Evolutionary conservation across 768 basidiomycete species (phyloP), one percentile per base, ranked within the genome.

Genomic region (Collybia sp.): DNA sequence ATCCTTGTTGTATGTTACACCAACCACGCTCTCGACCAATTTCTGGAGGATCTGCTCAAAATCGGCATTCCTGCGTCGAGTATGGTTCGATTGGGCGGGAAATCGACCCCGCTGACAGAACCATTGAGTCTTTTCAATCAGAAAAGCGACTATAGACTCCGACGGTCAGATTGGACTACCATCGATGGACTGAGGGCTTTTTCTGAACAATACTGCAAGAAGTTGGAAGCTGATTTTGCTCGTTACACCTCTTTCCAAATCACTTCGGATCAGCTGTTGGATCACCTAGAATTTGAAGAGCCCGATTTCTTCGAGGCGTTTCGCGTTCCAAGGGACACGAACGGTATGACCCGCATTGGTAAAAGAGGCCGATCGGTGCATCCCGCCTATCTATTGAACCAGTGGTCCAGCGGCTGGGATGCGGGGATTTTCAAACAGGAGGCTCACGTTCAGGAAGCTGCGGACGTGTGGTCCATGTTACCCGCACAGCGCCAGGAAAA

Each of bases 1-100:
- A 84, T 88, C 17, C 73, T 87, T 3, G 82, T 86, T 1, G 79
- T 84, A 13, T 85, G 83, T 51, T 86, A 78, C 50, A 88, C 85
- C 1, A 88, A 88, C 47, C 85, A 88, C 38, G 85, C 85, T 0
- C 72, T 88, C 0, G 85, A 87, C 49, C 79, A 85, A 42, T 82
- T 88, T 45, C 68, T 88, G 3, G 75, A 78, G 17, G 77, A 81
- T 44, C 71, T 88, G 2, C 56, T 86, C 2, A 68, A 71, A 15
- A 79, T 80, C 25, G 83, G 80, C 0, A 83, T 88, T 2, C 72
- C 76, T 1, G 36, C 49, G 0, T 9, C 37, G 0, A 66, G 59
- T 25, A 76, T 88, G 43, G 76, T 85, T 30, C 75, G 85, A 0
- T 63, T 87, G 0, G 76, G 76, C 5, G 74, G 83, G 9, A 83